These are phyloP conservation scores for Leptodermis oblonga DNA, from an alignment of 257 asterid species.

Conservation along the genomic window DNA sequence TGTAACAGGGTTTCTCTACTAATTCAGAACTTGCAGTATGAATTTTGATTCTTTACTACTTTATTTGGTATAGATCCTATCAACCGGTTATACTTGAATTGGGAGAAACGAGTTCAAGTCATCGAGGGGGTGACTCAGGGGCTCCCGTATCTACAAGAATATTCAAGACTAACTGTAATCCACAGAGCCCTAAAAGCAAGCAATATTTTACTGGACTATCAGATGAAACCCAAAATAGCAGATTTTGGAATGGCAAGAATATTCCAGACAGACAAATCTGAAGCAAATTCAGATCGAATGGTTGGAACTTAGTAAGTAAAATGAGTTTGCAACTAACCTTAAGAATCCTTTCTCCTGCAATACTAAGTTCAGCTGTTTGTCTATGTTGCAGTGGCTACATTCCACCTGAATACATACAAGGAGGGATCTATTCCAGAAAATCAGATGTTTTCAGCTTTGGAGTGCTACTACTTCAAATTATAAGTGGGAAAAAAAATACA, in stretches of 20 bases:
- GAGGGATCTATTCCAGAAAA: constrained; percentile 37
- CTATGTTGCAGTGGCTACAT: constrained; percentile 32
- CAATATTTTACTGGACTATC: constrained; percentile 27
- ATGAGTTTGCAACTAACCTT: not conserved
- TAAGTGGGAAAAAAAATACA: constrained; percentile 34
- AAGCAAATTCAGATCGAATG: constrained; percentile 33
- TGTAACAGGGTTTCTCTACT: too few species aligned
- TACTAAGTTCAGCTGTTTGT: not conserved
- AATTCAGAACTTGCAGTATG: too few species aligned
- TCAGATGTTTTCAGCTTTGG: constrained; percentile 44
- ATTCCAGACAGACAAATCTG: constrained; percentile 26
- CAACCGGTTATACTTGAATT: constrained; percentile 19
- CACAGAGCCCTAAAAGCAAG: constrained; percentile 40
- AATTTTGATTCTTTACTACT: not conserved
- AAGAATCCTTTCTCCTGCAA: too few species aligned
- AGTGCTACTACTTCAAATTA: constrained; percentile 35
- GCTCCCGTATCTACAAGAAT: constrained; percentile 39
- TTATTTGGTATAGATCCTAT: constrained; percentile 25
- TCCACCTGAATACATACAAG: constrained; percentile 39
- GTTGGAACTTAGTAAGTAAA: constrained; percentile 40
- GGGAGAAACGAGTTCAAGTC: constrained; percentile 29
- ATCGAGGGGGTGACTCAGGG: constrained; percentile 47
- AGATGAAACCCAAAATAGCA: constrained; percentile 36
- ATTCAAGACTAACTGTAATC: constrained; percentile 35
- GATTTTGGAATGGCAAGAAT: constrained; percentile 34